Evolutionary conservation across 1,284 basidiomycete species (phyloP), one percentile per base, ranked within the genome.

Genomic region (Leccinum fuscescens): DNA sequence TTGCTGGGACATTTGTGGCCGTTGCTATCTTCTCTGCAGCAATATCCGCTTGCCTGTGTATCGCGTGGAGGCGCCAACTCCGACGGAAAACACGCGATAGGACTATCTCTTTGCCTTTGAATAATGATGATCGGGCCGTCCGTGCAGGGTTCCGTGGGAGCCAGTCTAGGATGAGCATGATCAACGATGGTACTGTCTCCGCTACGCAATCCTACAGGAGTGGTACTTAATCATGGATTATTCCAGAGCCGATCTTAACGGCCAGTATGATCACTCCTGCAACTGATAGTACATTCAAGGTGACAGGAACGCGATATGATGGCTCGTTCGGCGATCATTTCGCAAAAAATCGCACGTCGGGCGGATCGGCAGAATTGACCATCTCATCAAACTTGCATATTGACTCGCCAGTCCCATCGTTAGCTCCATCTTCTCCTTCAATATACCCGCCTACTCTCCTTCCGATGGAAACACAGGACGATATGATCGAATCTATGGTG

Each of bases 1-100:
- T 86, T 14, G 80, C 81, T 15, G 86, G 83, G 3, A 79, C 84
- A 12, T 88, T 88, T 69, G 72, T 83, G 5, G 80, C 77, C 15
- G 76, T 83, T 35, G 86, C 81, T 17, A 63, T 86, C 14, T 64
- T 78, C 37, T 67, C 77, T 8, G 72, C 78, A 6, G 73, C 74
- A 3, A 42, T 80, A 3, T 61, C 76, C 4, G 67, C 72, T 9
- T 77, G 74, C 22, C 52, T 78, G 33, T 66, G 80, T 48, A 72
- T 76, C 56, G 70, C 74, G 60, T 77, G 78, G 61, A 76, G 78
- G 35, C 81, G 80, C 48, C 72, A 73, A 29, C 77, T 77, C 56
- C 76, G 73, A 33, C 64, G 65, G 60, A 65, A 72, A 66, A 68
- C 74, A 55, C 69, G 33, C 27, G 24, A 72, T 61, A 68, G 66